Percentiles rank a stretch among this genome's conserved stretches.
phyloP scores from a whole-genome alignment of 2,329 filamentous ascomycete genomes.

The Cyclaneusma minus region DNA sequence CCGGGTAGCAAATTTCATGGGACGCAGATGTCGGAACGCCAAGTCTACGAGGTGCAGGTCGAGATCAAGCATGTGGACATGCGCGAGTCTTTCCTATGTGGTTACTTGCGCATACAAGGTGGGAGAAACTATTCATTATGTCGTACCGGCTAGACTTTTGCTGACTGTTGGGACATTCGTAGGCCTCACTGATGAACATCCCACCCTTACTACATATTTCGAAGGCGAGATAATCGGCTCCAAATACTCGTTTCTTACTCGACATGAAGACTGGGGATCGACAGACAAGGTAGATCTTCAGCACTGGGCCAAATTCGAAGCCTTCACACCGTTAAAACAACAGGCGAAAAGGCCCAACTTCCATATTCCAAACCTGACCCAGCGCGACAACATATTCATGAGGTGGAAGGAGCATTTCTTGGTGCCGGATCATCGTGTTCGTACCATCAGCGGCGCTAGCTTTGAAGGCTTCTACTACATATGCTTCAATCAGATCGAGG shows the following conservation, averaged over 20 bases:
- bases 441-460: constrained; percentile 82
- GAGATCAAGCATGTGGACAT: constrained; percentile 96
- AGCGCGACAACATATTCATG: constrained; percentile 91
- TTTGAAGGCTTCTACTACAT: constrained; percentile 99
- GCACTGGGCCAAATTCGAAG: constrained; percentile 83
- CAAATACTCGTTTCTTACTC: constrained; percentile 87
- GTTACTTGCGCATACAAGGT: constrained; percentile 94
- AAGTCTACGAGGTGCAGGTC: constrained; percentile 89
- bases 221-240: constrained; percentile 95
- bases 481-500: constrained; percentile 86
- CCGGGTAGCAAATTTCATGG: constrained; percentile 80
- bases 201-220: constrained; percentile 95
- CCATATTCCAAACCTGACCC: constrained; percentile 53
- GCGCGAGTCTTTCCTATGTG: constrained; percentile 84
- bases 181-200: constrained; percentile 92
- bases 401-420: constrained; percentile 98
- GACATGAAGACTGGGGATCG: constrained; percentile 81
- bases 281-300: constrained; percentile 80
- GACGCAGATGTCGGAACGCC: constrained; percentile 83
- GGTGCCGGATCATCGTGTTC: constrained; percentile 84
- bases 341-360: constrained; percentile 40
- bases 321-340: constrained; percentile 62
- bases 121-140: constrained; percentile 12
- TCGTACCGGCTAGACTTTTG: constrained; percentile 4
- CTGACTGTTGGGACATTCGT: constrained; percentile 3